Evolutionary conservation across 148 eudicot species (phyloP), one percentile per base, ranked within the genome.

Genomic region (Dianthus caryophyllus): DNA sequence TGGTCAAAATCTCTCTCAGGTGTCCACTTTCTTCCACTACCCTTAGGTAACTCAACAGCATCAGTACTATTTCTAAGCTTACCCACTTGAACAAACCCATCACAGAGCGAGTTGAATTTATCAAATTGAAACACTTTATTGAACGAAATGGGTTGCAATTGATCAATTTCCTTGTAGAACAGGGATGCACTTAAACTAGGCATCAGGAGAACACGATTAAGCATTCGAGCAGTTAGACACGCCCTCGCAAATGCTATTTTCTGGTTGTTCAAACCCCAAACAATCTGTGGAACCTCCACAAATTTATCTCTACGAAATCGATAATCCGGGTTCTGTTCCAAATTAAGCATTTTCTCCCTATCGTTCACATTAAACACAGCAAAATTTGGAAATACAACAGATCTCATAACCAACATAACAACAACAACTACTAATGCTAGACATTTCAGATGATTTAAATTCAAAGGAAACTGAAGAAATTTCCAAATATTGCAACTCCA

Each of bases 191-290:
- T 94, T 55, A 94, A 77, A 65, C 90, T 90, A 21, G 98, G 98
- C 97, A 94, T 86, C 68, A 94, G 18, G 46, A 94, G 90, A 1
- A 88, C 86, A 48, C 98, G 73, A 66, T 88, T 94, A 67, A 88
- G 78, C 87, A 81, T 76, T 75, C 88, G 72, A 20, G 98, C 97
- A 46, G 97, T 88, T 8, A 94, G 77, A 59, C 98, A 94, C 46
- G 97, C 96, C 76, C 98, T 77, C 0, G 97, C 98, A 70, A 94
- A 88, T 12, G 98, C 98, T 59, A 94, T 94, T 64, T 94, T 94
- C 53, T 94, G 99, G 79, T 94, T 94, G 77, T 94, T 94, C 68
- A 94, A 83, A 27, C 99, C 99, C 99, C 99, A 94, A 12, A 94
- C 79, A 54, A 90, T 90, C 70, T 90, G 97, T 43, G 99, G 99